Evolutionary conservation across 2,329 filamentous ascomycete species (phyloP), one percentile per base, ranked within the genome.

Genomic region (Colletotrichum musae): DNA sequence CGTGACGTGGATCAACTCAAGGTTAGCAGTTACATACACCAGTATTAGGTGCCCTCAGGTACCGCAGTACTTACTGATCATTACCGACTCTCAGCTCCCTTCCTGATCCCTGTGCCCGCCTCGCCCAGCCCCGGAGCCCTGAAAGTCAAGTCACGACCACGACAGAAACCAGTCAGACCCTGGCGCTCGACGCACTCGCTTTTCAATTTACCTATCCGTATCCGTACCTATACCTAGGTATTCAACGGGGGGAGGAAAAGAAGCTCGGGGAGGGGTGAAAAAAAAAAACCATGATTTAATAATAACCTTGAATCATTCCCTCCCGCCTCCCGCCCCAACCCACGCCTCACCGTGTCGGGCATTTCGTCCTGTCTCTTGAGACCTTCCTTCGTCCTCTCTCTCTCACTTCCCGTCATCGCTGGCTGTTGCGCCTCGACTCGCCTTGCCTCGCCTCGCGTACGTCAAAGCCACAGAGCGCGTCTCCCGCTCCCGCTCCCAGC

Each of bases 61-160:
- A 47, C n/a, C 6, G 3, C 3, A 24, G 2, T 24, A 24, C 21
- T n/a, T 47, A 47, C 43, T 13, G 12, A 24, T n/a, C 47, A 18
- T 26, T 13, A 24, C 21, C 53, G n/a, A 28, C 32, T 26, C 28
- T 58, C 58, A 70, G 54, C 58, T 68, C 48, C 58, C 68, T 59
- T 15, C 41, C 41, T 43, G 45, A 50, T 64, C 57, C 58, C 64
- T 64, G 64, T 54, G 51, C 36, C 64, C 56, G 51, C 64, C 58
- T 64, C 47, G 28, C 51, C 67, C 57, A 70, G 63, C 63, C 67
- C 67, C 53, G 51, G 57, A 67, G 63, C 62, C 62, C 57, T 70
- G 67, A 51, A 70, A 61, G 39, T 32, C 50, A 69, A 59, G 62
- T 52, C 51, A 66, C 67, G 54, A 45, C 56, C 32, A 69, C 50